A percentile compares a stretch with the other conserved stretches of the same genome.
Evolutionary conservation across 2,329 filamentous ascomycete species (phyloP).

Genomic region (Aureobasidium sp.): DNA sequence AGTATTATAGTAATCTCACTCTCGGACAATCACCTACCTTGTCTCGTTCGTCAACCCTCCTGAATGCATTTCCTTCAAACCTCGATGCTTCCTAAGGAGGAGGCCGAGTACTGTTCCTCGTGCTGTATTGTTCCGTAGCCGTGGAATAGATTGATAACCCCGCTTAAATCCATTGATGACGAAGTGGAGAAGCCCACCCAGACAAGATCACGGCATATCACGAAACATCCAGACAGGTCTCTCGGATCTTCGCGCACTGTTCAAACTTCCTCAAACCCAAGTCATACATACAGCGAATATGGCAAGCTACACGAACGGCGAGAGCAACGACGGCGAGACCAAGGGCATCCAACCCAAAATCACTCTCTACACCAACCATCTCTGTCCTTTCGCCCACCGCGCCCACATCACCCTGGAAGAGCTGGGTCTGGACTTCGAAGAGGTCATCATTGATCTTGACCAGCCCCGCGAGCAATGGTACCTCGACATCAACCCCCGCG

Average conservation of each 20-base stretch:
- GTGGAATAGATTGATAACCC: not conserved
- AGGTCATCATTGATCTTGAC: conserved; percentile 53
- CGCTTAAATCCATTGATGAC: conserved; percentile 8
- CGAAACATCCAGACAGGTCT: not conserved
- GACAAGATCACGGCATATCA: not conserved
- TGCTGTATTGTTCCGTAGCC: not conserved
- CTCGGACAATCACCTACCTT: too few species aligned
- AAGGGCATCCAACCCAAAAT: conserved; percentile 38
- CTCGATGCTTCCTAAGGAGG: not conserved
- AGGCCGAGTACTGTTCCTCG: not conserved
- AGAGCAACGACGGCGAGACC: conserved; percentile 20
- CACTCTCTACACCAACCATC: conserved; percentile 60
- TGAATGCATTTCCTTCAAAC: not conserved
- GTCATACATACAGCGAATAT: not conserved
- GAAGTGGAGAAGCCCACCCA: not conserved
- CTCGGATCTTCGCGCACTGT: not conserved
- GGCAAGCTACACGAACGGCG: conserved; percentile 14
- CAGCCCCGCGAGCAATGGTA: conserved; percentile 64
- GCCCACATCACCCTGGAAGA: conserved; percentile 34
- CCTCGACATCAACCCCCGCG: conserved; percentile 65
- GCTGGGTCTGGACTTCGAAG: conserved; percentile 29
- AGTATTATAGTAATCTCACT: not conserved
- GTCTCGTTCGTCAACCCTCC: too few species aligned
- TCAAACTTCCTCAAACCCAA: not conserved
- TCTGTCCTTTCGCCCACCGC: conserved; percentile 66